phyloP scores from a whole-genome alignment of 768 basidiomycete species.

The Leccinum broughii region DNA sequence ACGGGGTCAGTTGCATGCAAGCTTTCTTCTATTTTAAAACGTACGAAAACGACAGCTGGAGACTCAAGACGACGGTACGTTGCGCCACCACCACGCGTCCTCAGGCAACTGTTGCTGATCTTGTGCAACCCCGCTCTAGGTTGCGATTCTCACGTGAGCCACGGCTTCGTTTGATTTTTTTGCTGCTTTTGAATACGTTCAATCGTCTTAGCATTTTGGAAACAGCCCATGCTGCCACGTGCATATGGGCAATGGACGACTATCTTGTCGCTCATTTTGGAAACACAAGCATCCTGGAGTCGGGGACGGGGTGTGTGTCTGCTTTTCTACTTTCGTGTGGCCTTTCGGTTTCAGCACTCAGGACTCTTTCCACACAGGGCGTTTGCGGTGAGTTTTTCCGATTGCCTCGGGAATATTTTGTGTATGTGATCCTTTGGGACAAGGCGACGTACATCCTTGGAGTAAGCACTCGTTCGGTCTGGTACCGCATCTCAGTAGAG shows the following conservation, averaged over 20 bases:
- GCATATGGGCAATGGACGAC: constrained; percentile 24
- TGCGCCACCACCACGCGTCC: background rate
- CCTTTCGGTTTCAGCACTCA: constrained; percentile 40
- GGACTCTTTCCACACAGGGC: background rate
- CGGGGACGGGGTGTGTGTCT: constrained; percentile 24
- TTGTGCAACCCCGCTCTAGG: constrained; percentile 6
- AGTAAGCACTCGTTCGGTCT: constrained; percentile 10
- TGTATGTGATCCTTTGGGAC: background rate
- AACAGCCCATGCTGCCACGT: constrained; percentile 22
- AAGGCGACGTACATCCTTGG: constrained; percentile 27
- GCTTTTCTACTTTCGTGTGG: constrained; percentile 11
- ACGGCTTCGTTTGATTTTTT: background rate
- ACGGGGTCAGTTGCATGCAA: constrained; percentile 30
- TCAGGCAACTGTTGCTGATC: background rate
- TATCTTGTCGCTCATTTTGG: constrained; percentile 24
- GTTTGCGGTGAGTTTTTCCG: background rate
- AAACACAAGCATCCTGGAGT: constrained; percentile 6
- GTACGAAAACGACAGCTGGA: constrained; percentile 17
- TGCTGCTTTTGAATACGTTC: background rate
- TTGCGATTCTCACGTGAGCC: constrained; percentile 22
- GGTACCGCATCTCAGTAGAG: background rate
- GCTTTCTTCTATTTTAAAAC: constrained; percentile 30
- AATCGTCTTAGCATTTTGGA: constrained; percentile 19
- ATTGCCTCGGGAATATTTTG: background rate
- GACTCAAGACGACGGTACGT: constrained; percentile 27